phyloP scores from a whole-genome alignment of 768 basidiomycete genomes.

The Cystofilobasidium macerans region DNA sequence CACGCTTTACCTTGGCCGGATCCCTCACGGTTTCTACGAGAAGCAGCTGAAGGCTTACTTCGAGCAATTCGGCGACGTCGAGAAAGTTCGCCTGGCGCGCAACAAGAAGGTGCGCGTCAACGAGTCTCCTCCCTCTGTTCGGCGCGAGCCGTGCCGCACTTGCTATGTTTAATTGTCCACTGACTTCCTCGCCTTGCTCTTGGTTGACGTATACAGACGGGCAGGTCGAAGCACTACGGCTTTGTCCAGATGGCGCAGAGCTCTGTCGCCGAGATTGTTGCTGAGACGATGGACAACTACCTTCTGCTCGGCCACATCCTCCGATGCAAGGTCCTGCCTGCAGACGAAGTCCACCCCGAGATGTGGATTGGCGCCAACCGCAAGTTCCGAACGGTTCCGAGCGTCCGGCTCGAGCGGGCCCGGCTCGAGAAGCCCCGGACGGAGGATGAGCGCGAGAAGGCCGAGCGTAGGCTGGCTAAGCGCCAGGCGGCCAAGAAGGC shows the following conservation, averaged over 20 bases:
- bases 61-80: slow-evolving; percentile 83
- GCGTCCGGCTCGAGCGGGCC: slow-evolving; percentile 55
- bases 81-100: slow-evolving; percentile 75
- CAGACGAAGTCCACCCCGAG: slow-evolving; percentile 80
- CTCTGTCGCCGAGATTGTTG: slow-evolving; percentile 83
- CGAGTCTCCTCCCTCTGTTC: background rate
- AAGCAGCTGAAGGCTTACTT: slow-evolving; percentile 87
- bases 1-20: slow-evolving; percentile 74
- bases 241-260: slow-evolving; percentile 89
- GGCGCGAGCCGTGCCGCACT: background rate
- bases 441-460: slow-evolving; percentile 53
- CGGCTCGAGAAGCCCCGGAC: slow-evolving; percentile 81
- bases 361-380: slow-evolving; percentile 95
- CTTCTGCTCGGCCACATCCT: slow-evolving; percentile 88
- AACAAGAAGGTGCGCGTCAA: slow-evolving; percentile 62
- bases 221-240: slow-evolving; percentile 89
- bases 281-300: slow-evolving; percentile 99
- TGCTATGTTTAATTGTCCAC: background rate
- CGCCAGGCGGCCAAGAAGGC: slow-evolving; percentile 66
- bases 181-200: background rate
- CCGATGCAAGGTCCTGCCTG: slow-evolving; percentile 67
- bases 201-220: slow-evolving; percentile 50
- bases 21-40: slow-evolving; percentile 97
- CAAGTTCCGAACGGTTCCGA: slow-evolving; percentile 71
- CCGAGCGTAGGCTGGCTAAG: slow-evolving; percentile 58